Evolutionary conservation across 2,329 filamentous ascomycete species (phyloP).

Genomic region (Exophiala bonariae): DNA sequence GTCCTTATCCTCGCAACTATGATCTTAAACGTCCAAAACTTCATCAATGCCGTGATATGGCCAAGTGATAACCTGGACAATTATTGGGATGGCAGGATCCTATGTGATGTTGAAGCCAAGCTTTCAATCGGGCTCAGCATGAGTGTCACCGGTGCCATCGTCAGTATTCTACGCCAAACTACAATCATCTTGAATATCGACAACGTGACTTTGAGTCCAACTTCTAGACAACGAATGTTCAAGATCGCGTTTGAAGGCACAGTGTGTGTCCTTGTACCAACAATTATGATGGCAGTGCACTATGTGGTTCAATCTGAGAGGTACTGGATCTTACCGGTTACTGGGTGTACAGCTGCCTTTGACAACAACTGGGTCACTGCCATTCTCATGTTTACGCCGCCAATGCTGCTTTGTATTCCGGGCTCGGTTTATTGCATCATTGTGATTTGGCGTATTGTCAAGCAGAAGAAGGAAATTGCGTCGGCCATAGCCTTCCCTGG

Average conservation of each 20-base stretch:
- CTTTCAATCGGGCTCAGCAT: constrained; percentile 55
- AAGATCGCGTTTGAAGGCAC: constrained; percentile 52
- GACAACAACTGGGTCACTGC: constrained; percentile 60
- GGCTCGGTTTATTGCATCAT: constrained; percentile 62
- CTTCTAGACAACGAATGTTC: constrained; percentile 47
- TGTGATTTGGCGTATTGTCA: constrained; percentile 60
- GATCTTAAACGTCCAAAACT: constrained; percentile 57
- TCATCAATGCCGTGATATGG: constrained; percentile 67
- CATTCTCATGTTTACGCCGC: constrained; percentile 57
- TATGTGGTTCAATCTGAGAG: constrained; percentile 60
- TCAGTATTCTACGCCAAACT: constrained; percentile 62
- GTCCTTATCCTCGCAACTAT: constrained; percentile 58
- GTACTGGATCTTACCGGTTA: constrained; percentile 49
- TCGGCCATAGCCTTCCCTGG: constrained; percentile 61
- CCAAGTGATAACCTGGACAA: constrained; percentile 53
- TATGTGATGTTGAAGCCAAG: constrained; percentile 67
- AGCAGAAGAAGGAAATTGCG: constrained; percentile 60
- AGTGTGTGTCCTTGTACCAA: constrained; percentile 58
- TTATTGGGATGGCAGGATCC: constrained; percentile 60
- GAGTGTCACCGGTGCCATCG: constrained; percentile 53
- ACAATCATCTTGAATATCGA: constrained; percentile 62
- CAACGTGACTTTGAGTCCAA: constrained; percentile 52
- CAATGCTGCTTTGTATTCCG: constrained; percentile 53
- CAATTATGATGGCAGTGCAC: constrained; percentile 56
- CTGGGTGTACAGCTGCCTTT: constrained; percentile 51